Conservation (phyloP, 140 eudicot genomes). For the Flaveria floridana region DNA sequence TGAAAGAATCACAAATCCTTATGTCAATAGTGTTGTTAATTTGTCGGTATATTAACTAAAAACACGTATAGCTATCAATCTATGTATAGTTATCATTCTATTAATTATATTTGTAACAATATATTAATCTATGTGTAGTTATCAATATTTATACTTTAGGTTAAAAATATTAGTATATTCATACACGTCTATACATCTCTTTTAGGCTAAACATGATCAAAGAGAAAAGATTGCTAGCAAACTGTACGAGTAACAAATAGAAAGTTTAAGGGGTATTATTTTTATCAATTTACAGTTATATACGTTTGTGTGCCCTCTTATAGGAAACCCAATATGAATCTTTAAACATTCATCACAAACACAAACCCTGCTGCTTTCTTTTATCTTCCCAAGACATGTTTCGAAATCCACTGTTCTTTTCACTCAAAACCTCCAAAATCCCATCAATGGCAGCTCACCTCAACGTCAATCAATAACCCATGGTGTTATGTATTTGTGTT, state of each 20-base stretch:
- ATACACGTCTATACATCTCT: too few species aligned
- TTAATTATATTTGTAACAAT: too few species aligned
- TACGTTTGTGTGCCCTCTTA: conserved; percentile 34
- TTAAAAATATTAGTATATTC: too few species aligned
- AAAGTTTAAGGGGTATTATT: neutral
- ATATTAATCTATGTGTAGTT: too few species aligned
- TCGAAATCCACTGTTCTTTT: conserved; percentile 29
- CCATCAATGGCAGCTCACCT: conserved; percentile 36
- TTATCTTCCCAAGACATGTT: conserved; percentile 32
- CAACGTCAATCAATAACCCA: conserved; percentile 30
- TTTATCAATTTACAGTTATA: conserved; percentile 10
- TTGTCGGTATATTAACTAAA: too few species aligned
- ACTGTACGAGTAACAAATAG: neutral
- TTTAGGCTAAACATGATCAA: neutral
- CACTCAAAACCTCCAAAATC: conserved; percentile 34
- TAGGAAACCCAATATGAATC: conserved; percentile 29
- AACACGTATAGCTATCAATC: too few species aligned
- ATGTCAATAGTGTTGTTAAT: too few species aligned
- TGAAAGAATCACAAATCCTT: too few species aligned
- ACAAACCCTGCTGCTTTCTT: conserved; percentile 28
- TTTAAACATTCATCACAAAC: conserved; percentile 20
- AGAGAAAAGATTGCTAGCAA: neutral
- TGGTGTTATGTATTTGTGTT: neutral
- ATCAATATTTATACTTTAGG: too few species aligned
- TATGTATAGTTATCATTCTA: too few species aligned